Conservation (phyloP, 2,329 filamentous ascomycete species). For the Botrytis aclada region DNA sequence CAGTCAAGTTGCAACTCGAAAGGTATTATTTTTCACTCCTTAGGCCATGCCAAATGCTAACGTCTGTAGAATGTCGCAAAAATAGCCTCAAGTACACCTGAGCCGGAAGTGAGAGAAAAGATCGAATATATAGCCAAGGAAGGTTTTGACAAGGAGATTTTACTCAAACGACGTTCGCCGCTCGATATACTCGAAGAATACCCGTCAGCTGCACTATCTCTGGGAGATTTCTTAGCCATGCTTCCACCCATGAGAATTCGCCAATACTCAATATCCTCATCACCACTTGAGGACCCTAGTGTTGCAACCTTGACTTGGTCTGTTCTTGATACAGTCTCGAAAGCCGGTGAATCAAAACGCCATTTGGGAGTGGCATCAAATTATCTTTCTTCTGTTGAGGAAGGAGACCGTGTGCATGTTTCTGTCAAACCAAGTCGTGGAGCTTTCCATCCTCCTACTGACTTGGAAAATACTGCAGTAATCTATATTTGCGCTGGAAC, state of each 20-base stretch:
- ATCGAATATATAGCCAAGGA: conserved; percentile 42
- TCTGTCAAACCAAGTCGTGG: conserved; percentile 44
- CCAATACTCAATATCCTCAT: conserved; percentile 80
- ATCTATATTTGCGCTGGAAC: conserved; percentile 39
- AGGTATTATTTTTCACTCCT: conserved; percentile 32
- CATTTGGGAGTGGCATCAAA: conserved; percentile 48
- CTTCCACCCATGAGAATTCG: conserved; percentile 73
- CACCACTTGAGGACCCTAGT: conserved; percentile 65
- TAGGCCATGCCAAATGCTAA: neutral
- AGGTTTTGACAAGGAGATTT: conserved; percentile 33
- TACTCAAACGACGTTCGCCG: conserved; percentile 55
- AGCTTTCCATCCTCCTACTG: conserved; percentile 27
- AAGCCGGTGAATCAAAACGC: conserved; percentile 37
- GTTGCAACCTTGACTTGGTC: conserved; percentile 59
- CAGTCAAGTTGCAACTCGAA: conserved; percentile 54
- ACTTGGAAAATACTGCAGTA: conserved; percentile 35
- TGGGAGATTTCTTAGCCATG: conserved; percentile 67
- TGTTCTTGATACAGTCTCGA: conserved; percentile 49
- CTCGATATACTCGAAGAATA: conserved; percentile 69
- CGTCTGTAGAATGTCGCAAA: conserved; percentile 43
- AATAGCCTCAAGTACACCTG: conserved; percentile 46
- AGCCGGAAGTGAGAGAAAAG: conserved; percentile 43
- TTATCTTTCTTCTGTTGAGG: conserved; percentile 44
- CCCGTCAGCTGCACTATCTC: conserved; percentile 55
- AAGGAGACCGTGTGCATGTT: conserved; percentile 41